Conservation (phyloP, 2,329 filamentous ascomycete genomes). For the Clarireedia hainanense region DNA sequence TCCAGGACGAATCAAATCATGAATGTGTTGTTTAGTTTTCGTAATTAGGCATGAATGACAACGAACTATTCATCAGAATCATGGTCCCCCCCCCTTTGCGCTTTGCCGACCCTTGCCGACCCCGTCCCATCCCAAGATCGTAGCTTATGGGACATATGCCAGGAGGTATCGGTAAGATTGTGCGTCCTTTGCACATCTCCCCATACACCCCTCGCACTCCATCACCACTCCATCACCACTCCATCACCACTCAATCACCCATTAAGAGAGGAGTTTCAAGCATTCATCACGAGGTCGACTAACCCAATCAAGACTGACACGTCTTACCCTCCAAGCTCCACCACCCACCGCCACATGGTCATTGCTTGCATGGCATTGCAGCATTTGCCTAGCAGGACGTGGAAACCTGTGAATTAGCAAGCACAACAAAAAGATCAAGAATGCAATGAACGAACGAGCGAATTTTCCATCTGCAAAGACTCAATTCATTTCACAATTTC, state of each 20-base stretch:
- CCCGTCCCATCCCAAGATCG: not conserved
- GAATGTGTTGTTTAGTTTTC: slow-evolving; percentile 8
- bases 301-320: slow-evolving; percentile 8
- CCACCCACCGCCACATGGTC: slow-evolving; percentile 8
- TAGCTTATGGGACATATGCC: too few species aligned
- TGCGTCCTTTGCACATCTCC: not conserved
- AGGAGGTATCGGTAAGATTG: too few species aligned
- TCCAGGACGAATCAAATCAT: slow-evolving; percentile 3
- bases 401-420: not conserved
- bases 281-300: slow-evolving; percentile 1
- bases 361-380: slow-evolving; percentile 9
- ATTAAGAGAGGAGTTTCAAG: not conserved
- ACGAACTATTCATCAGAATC: slow-evolving; percentile 2
- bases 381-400: not conserved
- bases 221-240: too few species aligned
- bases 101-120: too few species aligned
- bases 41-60: slow-evolving; percentile 9
- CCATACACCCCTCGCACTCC: too few species aligned
- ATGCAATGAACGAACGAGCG: not conserved
- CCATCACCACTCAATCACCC: not conserved
- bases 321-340: slow-evolving; percentile 6
- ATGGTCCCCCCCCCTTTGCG: too few species aligned
- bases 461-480: not conserved
- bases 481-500: slow-evolving; percentile 1
- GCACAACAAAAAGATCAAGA: not conserved